Evolutionary conservation across 1,284 basidiomycete species (phyloP), one percentile per base, ranked within the genome.

Genomic region (Trametes polyzona): DNA sequence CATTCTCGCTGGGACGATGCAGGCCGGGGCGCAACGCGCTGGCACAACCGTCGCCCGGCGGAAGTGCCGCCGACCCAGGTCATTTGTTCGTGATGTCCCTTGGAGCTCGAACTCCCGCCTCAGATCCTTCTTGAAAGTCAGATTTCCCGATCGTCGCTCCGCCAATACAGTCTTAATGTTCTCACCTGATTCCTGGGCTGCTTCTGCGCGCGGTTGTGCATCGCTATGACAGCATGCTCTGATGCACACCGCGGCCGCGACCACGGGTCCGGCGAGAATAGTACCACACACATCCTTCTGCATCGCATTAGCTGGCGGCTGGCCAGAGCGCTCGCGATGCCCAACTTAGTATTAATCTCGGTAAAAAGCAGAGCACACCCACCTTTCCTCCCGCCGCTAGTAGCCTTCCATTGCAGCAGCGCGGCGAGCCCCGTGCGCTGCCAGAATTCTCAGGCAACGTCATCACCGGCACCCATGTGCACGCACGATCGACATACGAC

Each of bases 171-270:
- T 52, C 43, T 50, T 54, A 52, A 46, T 9, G 21, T 17, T 50
- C 56, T 53, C 57, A 58, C 42, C 52, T 51, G 52, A 53, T 50
- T 48, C 26, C 23, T 27, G 29, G 21, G 12, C 24, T 17, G 30
- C 49, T 36, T 23, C 49, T 33, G 47, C 52, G 39, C 36, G 29
- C 10, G 11, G 21, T 32, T 23, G 24, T 16, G 17, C 17, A 47
- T 47, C 29, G 50, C 50, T 52, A 52, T 52, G 50, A 33, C 41
- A 52, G 47, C 33, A 29, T 42, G 41, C 23, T 17, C 16, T 17
- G 16, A n/a, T 9, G 4, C 14, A 5, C 26, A n/a, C 9, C 26
- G n/a, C n/a, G n/a, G n/a, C 33, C 33, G 33, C 6, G 36, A 21
- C 23, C 8, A 21, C 8, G 8, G 9, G 17, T 21, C 36, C 23